Evolutionary conservation across 1,284 basidiomycete genomes (phyloP).

Genomic region (Ceratobasidium sp.): DNA sequence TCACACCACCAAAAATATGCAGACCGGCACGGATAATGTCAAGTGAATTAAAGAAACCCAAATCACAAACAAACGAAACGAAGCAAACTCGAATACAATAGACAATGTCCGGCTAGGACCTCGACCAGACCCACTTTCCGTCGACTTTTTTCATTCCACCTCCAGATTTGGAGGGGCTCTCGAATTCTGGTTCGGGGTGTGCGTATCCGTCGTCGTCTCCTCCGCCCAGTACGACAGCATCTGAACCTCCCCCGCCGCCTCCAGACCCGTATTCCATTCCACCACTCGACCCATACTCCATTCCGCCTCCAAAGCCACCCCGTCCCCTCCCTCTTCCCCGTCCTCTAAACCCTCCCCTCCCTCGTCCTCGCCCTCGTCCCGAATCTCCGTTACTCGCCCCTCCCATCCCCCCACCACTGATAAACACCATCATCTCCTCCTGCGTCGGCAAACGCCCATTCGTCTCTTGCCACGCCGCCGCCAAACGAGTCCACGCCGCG

Average conservation of each 20-base stretch:
- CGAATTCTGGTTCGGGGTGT: no score
- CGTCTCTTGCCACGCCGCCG: constrained; percentile 36
- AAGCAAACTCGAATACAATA: background rate
- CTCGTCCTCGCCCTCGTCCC: constrained; percentile 44
- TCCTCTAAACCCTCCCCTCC: constrained; percentile 29
- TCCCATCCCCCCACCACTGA: constrained; percentile 33
- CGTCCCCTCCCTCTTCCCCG: constrained; percentile 2
- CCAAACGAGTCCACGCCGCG: constrained; percentile 34
- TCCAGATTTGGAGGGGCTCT: no score
- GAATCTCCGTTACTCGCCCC: constrained; percentile 23
- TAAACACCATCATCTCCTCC: constrained; percentile 40
- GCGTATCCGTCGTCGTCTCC: constrained; percentile 49
- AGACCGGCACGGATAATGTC: background rate
- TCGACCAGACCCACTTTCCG: constrained; percentile 66
- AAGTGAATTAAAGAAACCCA: background rate
- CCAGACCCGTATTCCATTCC: constrained; percentile 51
- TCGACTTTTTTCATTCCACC: constrained; percentile 73
- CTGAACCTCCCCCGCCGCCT: constrained; percentile 51
- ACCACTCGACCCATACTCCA: constrained; percentile 41
- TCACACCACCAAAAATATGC: background rate
- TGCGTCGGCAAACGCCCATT: constrained; percentile 37
- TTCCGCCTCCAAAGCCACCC: constrained; percentile 40
- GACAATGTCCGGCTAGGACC: background rate
- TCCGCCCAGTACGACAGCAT: constrained; percentile 64
- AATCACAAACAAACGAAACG: background rate